Percentiles rank a stretch among this genome's conserved stretches.
phyloP scores from a whole-genome alignment of 306 rosid species.

The Coriaria nepalensis region DNA sequence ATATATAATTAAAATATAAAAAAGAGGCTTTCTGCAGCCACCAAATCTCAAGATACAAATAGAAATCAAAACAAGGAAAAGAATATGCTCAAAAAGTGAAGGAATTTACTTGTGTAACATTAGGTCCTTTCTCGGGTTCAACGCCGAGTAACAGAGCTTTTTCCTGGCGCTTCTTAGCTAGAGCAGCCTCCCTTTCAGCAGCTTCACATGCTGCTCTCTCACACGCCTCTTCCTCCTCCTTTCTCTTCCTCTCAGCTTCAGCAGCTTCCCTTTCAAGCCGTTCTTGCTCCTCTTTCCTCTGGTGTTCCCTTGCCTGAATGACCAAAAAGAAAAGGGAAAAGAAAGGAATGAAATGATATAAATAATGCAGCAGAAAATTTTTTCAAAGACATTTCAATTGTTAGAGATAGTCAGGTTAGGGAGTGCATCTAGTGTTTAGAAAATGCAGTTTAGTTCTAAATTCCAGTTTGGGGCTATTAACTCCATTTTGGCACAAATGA shows the following conservation, averaged over 20 bases:
- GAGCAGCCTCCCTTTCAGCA: slow-evolving; percentile 69
- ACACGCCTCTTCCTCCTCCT: slow-evolving; percentile 83
- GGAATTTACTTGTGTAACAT: slow-evolving; percentile 65
- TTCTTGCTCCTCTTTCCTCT: slow-evolving; percentile 83
- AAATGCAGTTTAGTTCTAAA: no score
- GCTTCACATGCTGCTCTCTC: slow-evolving; percentile 88
- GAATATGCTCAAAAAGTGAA: slow-evolving; percentile 6
- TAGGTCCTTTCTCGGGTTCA: slow-evolving; percentile 90
- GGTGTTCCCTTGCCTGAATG: slow-evolving; percentile 84
- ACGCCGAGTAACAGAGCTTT: slow-evolving; percentile 77
- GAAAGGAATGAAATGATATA: slow-evolving; percentile 7
- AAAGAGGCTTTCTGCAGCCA: not conserved
- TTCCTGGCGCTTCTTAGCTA: slow-evolving; percentile 64
- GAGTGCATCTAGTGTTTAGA: no score
- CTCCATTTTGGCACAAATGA: no score
- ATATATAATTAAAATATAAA: no score
- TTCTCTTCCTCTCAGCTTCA: slow-evolving; percentile 73
- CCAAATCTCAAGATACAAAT: not conserved
- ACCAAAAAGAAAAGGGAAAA: slow-evolving; percentile 13
- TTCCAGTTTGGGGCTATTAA: no score
- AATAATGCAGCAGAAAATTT: not conserved
- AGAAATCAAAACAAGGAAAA: slow-evolving; percentile 4
- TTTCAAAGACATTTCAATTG: no score
- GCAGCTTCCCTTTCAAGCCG: slow-evolving; percentile 91
- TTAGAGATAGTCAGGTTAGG: no score